Conservation (phyloP, 2,329 filamentous ascomycete species). For the Fusarium pseudocircinatum region DNA sequence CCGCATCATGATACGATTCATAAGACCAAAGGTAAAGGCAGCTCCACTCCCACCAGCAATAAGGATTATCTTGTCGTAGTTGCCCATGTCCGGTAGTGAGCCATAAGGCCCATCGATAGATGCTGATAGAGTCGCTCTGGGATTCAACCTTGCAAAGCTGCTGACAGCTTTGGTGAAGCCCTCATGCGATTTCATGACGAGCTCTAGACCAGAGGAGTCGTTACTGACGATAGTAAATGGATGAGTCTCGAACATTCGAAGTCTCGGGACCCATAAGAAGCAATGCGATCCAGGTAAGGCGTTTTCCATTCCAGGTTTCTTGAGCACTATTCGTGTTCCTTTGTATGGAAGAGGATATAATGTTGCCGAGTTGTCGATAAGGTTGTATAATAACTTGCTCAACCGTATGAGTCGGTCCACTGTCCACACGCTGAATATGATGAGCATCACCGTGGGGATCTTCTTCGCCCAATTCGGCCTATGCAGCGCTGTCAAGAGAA, state of each 20-base stretch:
- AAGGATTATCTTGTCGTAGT: slow-evolving; percentile 39
- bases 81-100: slow-evolving; percentile 56
- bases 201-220: slow-evolving; percentile 53
- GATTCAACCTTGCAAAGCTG: slow-evolving; percentile 54
- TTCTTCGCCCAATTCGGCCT: slow-evolving; percentile 52
- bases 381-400: not conserved
- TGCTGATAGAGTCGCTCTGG: slow-evolving; percentile 54
- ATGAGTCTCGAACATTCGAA: slow-evolving; percentile 62
- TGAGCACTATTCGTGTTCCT: slow-evolving; percentile 57
- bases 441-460: slow-evolving; percentile 51
- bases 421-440: slow-evolving; percentile 54
- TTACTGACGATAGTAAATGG: slow-evolving; percentile 64
- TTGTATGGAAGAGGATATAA: slow-evolving; percentile 56
- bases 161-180: slow-evolving; percentile 64
- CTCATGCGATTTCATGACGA: slow-evolving; percentile 60
- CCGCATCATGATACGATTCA: slow-evolving; percentile 6
- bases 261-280: slow-evolving; percentile 64
- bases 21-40: slow-evolving; percentile 37
- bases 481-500: slow-evolving; percentile 55
- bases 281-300: slow-evolving; percentile 51
- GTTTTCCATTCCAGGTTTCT: slow-evolving; percentile 51
- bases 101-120: slow-evolving; percentile 66
- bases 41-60: slow-evolving; percentile 41
- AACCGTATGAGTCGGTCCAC: slow-evolving; percentile 55
- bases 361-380: slow-evolving; percentile 41